Base-by-base conservation (phyloP, 176 grass and related monocot genomes). In the Echinochloa phyllopogon region DNA sequence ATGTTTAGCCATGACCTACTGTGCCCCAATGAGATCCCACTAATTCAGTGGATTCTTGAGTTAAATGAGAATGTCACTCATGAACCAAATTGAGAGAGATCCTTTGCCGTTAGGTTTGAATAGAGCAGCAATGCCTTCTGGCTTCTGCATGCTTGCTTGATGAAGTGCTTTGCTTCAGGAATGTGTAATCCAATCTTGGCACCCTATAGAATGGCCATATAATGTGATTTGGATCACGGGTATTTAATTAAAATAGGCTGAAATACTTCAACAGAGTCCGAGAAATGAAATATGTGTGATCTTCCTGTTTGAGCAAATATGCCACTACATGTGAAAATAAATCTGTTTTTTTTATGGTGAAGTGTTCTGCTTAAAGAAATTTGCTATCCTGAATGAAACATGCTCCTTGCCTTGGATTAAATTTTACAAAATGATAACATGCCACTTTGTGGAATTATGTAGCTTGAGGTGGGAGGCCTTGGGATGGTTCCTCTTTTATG, bases 401-500 rank as follows among this genome's bases (percentile, higher is more conserved):
- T 72, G 17, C 43, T 71, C 45, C 55, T 63, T 83, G 8, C 17
- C 9, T 64, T 65, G 16, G 15, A 25, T 83, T 64, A 71, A 48
- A 41, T 67, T 82, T 75, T 20, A 47, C 23, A 47, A 21, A 65
- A 50, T 77, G 9, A 27, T 75, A 78, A 16, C 69, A 51, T 79
- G 6, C 47, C 59, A 29, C 18, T 39, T 27, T 83, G 49, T 51
- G 24, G 55, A 78, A 51, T 43, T 79, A 45, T 88, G 90, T 86
- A 96, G 94, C 71, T 92, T 99, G 88, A 96, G 73, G 25, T 94
- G 97, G 81, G 97, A 99, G 75, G 86, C 71, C 50, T 85, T 87
- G 57, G 94, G 89, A 69, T 99, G 97, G 97, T 92, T 87, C 50
- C 86, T 99, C 43, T 96, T 90, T 88, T 99, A 87, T 86, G 78